These are phyloP conservation scores for Ustilago crameri DNA, from an alignment of 1,284 basidiomycete genomes.

Conservation along the genomic window DNA sequence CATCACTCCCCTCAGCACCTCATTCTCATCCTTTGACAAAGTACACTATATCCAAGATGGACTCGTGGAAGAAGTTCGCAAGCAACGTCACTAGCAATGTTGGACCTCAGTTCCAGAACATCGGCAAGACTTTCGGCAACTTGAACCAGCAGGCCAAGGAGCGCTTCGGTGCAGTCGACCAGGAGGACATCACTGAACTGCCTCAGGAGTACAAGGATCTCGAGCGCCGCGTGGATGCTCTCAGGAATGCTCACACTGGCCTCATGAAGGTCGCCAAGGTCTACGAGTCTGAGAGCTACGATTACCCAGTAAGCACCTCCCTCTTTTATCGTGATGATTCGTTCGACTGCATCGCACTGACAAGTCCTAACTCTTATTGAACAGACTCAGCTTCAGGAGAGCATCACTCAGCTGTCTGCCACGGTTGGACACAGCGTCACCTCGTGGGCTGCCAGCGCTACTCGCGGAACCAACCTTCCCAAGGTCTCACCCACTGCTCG, in stretches of 20 bases:
- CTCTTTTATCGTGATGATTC: too few species aligned
- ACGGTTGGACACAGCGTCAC: slow-evolving; percentile 80
- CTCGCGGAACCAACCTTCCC: slow-evolving; percentile 76
- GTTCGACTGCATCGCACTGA: slow-evolving; percentile 55
- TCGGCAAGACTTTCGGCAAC: slow-evolving; percentile 85
- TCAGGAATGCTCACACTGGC: slow-evolving; percentile 78
- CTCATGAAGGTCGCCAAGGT: slow-evolving; percentile 75
- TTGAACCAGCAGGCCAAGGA: slow-evolving; percentile 76
- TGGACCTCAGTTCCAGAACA: slow-evolving; percentile 70
- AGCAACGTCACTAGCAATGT: slow-evolving; percentile 60
- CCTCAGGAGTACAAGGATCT: slow-evolving; percentile 90
- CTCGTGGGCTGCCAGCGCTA: slow-evolving; percentile 88
- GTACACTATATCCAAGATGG: slow-evolving; percentile 72
- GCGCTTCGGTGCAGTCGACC: slow-evolving; percentile 84
- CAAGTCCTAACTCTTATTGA: neutral
- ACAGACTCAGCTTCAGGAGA: slow-evolving; percentile 71
- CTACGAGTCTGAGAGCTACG: slow-evolving; percentile 65
- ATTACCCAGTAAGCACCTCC: slow-evolving; percentile 72
- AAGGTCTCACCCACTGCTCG: slow-evolving; percentile 72
- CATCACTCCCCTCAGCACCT: neutral
- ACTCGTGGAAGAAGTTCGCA: slow-evolving; percentile 74
- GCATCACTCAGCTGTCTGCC: slow-evolving; percentile 70
- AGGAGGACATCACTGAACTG: slow-evolving; percentile 90
- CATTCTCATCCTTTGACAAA: neutral
- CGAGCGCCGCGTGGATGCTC: slow-evolving; percentile 91